These are phyloP conservation scores for Falciphora oryzae DNA, from an alignment of 2,329 filamentous ascomycete genomes.

Conservation along the genomic window DNA sequence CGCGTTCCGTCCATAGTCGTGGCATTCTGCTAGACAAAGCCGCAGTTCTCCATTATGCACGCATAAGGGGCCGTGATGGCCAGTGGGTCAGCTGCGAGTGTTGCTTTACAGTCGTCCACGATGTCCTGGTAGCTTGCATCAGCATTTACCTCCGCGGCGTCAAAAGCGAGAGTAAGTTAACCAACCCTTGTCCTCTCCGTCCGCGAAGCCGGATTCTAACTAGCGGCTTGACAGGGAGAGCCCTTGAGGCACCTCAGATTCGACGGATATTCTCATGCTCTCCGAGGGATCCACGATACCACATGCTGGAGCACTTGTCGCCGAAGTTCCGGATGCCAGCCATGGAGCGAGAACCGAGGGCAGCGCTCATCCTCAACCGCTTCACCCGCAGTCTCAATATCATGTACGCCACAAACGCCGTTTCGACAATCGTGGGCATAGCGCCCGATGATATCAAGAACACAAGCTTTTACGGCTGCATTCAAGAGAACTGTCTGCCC, in stretches of 20 bases:
- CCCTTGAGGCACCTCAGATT: slow-evolving; percentile 70
- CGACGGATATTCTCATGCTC: slow-evolving; percentile 76
- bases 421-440: slow-evolving; percentile 70
- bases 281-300: slow-evolving; percentile 76
- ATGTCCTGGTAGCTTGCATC: slow-evolving; percentile 80
- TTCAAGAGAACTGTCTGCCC: slow-evolving; percentile 67
- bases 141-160: slow-evolving; percentile 66
- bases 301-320: slow-evolving; percentile 83
- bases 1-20: slow-evolving; percentile 64
- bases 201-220: slow-evolving; percentile 6
- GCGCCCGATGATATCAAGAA: slow-evolving; percentile 62
- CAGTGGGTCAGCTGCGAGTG: slow-evolving; percentile 78
- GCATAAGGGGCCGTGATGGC: slow-evolving; percentile 61
- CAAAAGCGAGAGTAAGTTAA: slow-evolving; percentile 66
- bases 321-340: slow-evolving; percentile 66
- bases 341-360: slow-evolving; percentile 69
- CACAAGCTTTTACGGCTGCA: slow-evolving; percentile 83
- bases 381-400: slow-evolving; percentile 78
- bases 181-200: neutral
- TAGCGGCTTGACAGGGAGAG: slow-evolving; percentile 52
- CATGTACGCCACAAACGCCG: slow-evolving; percentile 79
- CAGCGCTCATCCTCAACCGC: slow-evolving; percentile 78
- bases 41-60: slow-evolving; percentile 75
- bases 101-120: slow-evolving; percentile 83
- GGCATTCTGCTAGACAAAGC: slow-evolving; percentile 77